A percentile compares a stretch with the other conserved stretches of the same genome.
Evolutionary conservation across 164 flowering plant species (phyloP).

Genomic region (Stephania japonica): DNA sequence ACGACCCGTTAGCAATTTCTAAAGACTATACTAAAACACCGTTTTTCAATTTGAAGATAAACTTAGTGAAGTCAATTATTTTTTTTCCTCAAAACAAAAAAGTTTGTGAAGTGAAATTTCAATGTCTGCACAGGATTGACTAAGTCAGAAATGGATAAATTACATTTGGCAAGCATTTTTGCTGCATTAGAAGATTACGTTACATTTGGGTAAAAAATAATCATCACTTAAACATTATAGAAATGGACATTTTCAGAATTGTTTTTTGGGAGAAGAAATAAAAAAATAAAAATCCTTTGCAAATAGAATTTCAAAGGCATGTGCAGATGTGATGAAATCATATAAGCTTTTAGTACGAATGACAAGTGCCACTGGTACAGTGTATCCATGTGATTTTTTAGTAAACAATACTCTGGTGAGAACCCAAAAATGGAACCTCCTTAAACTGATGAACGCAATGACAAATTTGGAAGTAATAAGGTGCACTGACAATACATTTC

Average conservation of each 20-base stretch:
- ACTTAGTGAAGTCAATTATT: background rate
- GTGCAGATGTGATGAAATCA: background rate
- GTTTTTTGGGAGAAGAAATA: background rate
- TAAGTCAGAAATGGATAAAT: background rate
- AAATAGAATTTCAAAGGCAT: background rate
- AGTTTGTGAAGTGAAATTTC: background rate
- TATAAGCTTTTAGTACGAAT: background rate
- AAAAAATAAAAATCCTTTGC: background rate
- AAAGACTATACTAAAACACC: background rate
- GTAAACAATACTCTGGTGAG: background rate
- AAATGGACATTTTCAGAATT: background rate
- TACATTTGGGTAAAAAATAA: background rate
- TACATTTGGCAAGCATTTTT: constrained; percentile 1
- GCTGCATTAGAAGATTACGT: background rate
- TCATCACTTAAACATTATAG: background rate
- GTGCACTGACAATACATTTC: too few relatives aligned
- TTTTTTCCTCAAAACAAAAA: background rate
- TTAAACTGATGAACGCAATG: background rate
- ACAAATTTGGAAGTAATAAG: background rate
- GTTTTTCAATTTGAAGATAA: background rate
- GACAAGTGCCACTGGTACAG: background rate
- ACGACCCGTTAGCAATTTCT: background rate
- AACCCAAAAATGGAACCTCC: background rate
- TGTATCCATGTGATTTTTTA: background rate
- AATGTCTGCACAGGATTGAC: too few relatives aligned